phyloP scores from a whole-genome alignment of 176 grass and related monocot genomes.

The Rhynchospora breviuscula region DNA sequence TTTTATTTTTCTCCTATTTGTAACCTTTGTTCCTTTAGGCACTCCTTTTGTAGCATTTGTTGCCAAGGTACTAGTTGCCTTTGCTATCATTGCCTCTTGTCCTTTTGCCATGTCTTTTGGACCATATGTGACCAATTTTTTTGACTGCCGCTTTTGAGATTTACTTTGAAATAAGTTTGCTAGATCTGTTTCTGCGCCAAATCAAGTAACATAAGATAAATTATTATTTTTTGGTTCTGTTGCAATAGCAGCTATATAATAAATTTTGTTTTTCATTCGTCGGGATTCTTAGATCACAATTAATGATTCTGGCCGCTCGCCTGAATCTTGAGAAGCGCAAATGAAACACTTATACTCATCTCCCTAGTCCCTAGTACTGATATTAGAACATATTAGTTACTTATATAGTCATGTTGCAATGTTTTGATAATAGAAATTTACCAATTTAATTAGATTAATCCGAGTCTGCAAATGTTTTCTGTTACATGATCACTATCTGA shows the following conservation, averaged over 20 bases:
- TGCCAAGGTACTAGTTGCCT: conserved; percentile 54
- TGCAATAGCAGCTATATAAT: no score
- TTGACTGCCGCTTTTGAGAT: conserved; percentile 65
- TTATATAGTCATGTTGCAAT: no score
- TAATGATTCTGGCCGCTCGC: not conserved
- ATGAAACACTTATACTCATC: not conserved
- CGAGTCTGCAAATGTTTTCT: no score
- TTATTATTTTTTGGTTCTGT: no score
- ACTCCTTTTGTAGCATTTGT: conserved; percentile 78
- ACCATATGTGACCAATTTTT: conserved; percentile 77
- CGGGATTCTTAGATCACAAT: no score
- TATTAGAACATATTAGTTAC: no score
- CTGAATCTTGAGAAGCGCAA: not conserved
- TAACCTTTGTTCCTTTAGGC: conserved; percentile 69
- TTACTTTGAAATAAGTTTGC: conserved; percentile 34
- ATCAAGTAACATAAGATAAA: not conserved
- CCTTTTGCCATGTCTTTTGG: conserved; percentile 70
- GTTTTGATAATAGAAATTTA: no score
- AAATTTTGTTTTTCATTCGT: no score
- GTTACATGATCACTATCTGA: not conserved
- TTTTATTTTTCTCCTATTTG: conserved; percentile 56
- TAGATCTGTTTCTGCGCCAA: conserved; percentile 21
- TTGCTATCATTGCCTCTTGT: conserved; percentile 84
- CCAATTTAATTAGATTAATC: no score
- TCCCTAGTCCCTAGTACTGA: no score